These are phyloP conservation scores for Coniochaeta pulveracea DNA, from an alignment of 2,329 filamentous ascomycete genomes.

Conservation along the genomic window DNA sequence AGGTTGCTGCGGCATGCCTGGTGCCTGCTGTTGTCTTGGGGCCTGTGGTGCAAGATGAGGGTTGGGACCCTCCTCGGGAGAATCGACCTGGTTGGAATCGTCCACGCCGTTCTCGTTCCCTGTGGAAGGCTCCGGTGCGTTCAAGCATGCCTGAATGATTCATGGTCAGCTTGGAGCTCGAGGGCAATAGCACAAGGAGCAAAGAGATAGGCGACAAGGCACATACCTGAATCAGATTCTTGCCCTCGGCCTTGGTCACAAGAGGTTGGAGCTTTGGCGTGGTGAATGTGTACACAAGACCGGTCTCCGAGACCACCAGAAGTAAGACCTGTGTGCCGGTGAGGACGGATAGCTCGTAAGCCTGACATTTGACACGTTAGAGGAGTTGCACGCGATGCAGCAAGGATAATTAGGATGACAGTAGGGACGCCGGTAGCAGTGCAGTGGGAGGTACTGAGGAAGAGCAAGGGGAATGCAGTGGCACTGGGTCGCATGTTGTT, in stretches of 20 bases:
- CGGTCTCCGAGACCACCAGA: conserved; percentile 93
- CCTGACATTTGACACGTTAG: no score
- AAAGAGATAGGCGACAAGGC: conserved; percentile 7
- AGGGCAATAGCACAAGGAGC: conserved; percentile 8
- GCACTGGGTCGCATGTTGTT: background rate
- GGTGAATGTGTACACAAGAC: conserved; percentile 95
- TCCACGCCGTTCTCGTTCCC: conserved; percentile 76
- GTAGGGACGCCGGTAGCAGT: no score
- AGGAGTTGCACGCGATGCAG: background rate
- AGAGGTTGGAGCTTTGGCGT: conserved; percentile 97
- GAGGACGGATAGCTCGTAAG: conserved; percentile 93
- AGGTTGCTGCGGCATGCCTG: conserved; percentile 53
- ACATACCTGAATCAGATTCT: conserved; percentile 95
- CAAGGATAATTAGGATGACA: no score
- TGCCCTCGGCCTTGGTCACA: conserved; percentile 96
- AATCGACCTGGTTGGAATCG: conserved; percentile 67
- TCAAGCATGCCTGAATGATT: conserved; percentile 71
- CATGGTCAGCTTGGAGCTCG: conserved; percentile 6
- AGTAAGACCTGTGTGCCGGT: conserved; percentile 96
- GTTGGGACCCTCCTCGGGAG: conserved; percentile 77
- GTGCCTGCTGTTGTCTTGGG: conserved; percentile 3
- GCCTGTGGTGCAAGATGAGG: conserved; percentile 55
- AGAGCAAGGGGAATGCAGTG: background rate
- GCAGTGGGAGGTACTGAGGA: no score
- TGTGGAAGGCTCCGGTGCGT: conserved; percentile 80